Percentiles rank a stretch among this genome's conserved stretches.
Conservation (phyloP, 768 basidiomycete species). For the Pluteus cervinus region DNA sequence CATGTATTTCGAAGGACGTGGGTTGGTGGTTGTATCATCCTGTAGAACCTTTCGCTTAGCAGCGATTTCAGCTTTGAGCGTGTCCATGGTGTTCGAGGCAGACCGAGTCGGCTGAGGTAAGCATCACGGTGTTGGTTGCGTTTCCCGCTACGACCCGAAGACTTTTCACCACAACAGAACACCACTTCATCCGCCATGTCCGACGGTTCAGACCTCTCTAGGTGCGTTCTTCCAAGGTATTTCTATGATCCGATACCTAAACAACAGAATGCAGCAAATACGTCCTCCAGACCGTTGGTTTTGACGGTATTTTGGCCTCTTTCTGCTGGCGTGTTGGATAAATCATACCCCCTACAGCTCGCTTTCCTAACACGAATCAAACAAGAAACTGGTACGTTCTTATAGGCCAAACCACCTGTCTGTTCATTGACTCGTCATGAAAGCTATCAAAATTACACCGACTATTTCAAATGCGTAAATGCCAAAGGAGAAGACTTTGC, state of each 20-base stretch:
- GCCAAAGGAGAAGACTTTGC: slow-evolving; percentile 98
- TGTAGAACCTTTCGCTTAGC: slow-evolving; percentile 76
- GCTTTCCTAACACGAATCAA: slow-evolving; percentile 90
- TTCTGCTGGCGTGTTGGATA: slow-evolving; percentile 3
- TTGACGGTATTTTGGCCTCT: slow-evolving; percentile 59
- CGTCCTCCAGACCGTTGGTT: slow-evolving; percentile 90
- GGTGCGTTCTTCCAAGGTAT: slow-evolving; percentile 27
- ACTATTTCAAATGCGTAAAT: slow-evolving; percentile 96
- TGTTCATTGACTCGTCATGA: slow-evolving; percentile 1
- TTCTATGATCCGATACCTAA: not conserved
- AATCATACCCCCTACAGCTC: slow-evolving; percentile 42
- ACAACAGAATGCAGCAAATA: slow-evolving; percentile 55
- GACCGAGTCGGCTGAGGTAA: slow-evolving; percentile 4
- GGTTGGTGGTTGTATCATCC: slow-evolving; percentile 28
- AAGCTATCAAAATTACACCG: slow-evolving; percentile 94
- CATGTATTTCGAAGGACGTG: slow-evolving; percentile 81
- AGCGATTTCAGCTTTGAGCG: slow-evolving; percentile 84
- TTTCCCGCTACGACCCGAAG: slow-evolving; percentile 37
- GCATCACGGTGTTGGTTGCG: slow-evolving; percentile 16
- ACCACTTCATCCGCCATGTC: slow-evolving; percentile 48
- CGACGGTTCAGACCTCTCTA: slow-evolving; percentile 47
- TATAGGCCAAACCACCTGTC: slow-evolving; percentile 2
- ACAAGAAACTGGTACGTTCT: slow-evolving; percentile 83
- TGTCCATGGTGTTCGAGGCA: slow-evolving; percentile 56
- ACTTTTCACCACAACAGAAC: slow-evolving; percentile 11